Conservation (phyloP, 2,329 filamentous ascomycete genomes). For the Fusarium zealandicum region DNA sequence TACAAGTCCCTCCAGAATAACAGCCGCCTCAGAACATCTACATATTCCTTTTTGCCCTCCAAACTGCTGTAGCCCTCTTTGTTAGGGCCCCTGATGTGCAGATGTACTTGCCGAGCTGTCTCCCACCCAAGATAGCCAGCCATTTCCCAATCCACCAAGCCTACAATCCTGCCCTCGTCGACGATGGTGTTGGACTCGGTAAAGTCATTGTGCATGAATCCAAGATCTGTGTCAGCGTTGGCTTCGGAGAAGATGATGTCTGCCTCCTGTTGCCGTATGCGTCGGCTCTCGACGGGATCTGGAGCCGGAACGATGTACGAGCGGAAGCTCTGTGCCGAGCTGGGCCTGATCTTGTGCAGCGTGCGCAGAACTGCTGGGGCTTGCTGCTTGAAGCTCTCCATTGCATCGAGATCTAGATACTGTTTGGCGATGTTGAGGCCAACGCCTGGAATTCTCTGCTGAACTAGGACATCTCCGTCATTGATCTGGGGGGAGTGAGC, state of each 20-base stretch:
- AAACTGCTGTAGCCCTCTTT: slow-evolving; percentile 34
- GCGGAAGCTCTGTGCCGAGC: slow-evolving; percentile 16
- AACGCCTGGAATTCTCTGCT: slow-evolving; percentile 50
- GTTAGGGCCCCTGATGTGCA: slow-evolving; percentile 33
- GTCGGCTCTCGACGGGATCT: slow-evolving; percentile 63
- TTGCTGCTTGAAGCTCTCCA: slow-evolving; percentile 46
- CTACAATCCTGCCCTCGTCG: slow-evolving; percentile 48
- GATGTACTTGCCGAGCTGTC: slow-evolving; percentile 41
- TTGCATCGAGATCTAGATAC: slow-evolving; percentile 46
- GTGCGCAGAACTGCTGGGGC: slow-evolving; percentile 44
- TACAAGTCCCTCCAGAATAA: slow-evolving; percentile 10
- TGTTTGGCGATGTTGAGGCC: slow-evolving; percentile 47
- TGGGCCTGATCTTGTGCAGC: slow-evolving; percentile 40
- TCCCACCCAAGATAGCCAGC: slow-evolving; percentile 48
- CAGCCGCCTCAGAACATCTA: background rate
- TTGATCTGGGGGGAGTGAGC: slow-evolving; percentile 42
- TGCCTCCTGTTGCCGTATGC: slow-evolving; percentile 45
- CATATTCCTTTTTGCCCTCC: background rate
- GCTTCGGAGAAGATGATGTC: slow-evolving; percentile 43
- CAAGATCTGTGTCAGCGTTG: slow-evolving; percentile 37
- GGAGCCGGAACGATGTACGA: slow-evolving; percentile 63
- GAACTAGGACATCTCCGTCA: slow-evolving; percentile 46
- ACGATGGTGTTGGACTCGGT: slow-evolving; percentile 49
- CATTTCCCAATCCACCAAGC: slow-evolving; percentile 53
- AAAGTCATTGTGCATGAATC: slow-evolving; percentile 52